Conservation (phyloP, 371 early-diverging fungal genomes). For the Mucor ambiguus region DNA sequence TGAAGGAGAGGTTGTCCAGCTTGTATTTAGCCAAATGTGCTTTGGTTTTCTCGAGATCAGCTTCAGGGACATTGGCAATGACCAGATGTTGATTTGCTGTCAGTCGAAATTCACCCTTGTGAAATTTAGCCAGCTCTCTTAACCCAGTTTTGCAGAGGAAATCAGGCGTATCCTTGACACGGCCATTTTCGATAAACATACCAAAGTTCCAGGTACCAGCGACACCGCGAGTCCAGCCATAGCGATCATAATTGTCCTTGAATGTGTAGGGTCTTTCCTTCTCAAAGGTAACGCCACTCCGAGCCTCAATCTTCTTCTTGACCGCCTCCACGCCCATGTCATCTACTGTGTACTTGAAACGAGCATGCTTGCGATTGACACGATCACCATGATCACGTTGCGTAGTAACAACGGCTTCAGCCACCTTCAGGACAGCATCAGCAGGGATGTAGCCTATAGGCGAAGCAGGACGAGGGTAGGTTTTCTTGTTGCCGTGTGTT, state of each 20-base stretch:
- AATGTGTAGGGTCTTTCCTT: constrained; percentile 70
- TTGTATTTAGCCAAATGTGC: constrained; percentile 72
- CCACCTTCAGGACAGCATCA: constrained; percentile 72
- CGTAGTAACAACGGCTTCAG: constrained; percentile 82
- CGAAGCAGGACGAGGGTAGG: constrained; percentile 82
- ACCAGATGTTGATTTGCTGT: constrained; percentile 89
- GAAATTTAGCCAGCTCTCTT: constrained; percentile 74
- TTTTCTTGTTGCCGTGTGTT: constrained; percentile 93
- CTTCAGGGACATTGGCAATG: constrained; percentile 70
- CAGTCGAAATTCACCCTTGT: constrained; percentile 77
- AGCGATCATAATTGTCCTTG: constrained; percentile 82
- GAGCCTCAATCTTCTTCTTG: constrained; percentile 76
- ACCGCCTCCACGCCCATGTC: constrained; percentile 88
- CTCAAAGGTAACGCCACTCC: constrained; percentile 69
- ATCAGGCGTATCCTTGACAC: constrained; percentile 81
- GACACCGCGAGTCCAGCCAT: constrained; percentile 83
- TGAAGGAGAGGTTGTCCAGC: constrained; percentile 75
- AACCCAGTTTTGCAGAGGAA: constrained; percentile 74
- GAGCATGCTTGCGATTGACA: constrained; percentile 91
- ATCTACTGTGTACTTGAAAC: constrained; percentile 94
- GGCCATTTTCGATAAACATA: constrained; percentile 87
- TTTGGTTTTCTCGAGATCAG: constrained; percentile 70
- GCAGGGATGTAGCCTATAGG: constrained; percentile 76
- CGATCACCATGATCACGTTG: constrained; percentile 93
- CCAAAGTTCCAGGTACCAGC: constrained; percentile 78